These are phyloP conservation scores for Termitomyces eurrhizus DNA, from an alignment of 768 basidiomycete species.

Conservation along the genomic window DNA sequence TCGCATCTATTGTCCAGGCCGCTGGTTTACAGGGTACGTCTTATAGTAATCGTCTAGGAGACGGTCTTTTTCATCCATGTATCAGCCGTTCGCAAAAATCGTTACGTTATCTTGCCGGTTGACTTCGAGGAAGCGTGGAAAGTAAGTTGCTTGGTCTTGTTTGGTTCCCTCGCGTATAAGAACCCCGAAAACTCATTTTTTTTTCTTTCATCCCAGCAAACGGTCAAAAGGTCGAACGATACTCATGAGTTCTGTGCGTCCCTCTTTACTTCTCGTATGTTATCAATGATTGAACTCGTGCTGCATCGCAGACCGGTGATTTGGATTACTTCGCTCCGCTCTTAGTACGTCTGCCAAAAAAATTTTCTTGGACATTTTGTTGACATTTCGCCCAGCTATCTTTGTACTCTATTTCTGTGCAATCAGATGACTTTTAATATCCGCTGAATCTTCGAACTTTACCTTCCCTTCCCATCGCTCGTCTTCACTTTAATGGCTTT, in stretches of 20 bases:
- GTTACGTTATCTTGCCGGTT: slow-evolving; percentile 92
- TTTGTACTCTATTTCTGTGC: slow-evolving; percentile 16
- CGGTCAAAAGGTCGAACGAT: slow-evolving; percentile 93
- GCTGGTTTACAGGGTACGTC: slow-evolving; percentile 88
- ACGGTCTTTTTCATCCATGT: slow-evolving; percentile 4
- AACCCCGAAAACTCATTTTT: slow-evolving; percentile 22
- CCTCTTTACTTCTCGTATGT: background rate
- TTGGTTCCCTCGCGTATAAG: slow-evolving; percentile 29
- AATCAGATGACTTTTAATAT: slow-evolving; percentile 15
- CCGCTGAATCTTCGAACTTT: background rate
- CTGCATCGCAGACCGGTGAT: slow-evolving; percentile 34
- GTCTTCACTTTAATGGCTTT: slow-evolving; percentile 83
- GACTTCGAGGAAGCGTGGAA: slow-evolving; percentile 99
- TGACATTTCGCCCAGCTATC: slow-evolving; percentile 5
- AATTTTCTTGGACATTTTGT: background rate
- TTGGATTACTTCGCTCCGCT: slow-evolving; percentile 14
- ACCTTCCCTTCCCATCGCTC: slow-evolving; percentile 35
- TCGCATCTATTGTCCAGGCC: slow-evolving; percentile 92
- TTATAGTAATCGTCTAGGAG: background rate
- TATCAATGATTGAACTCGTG: background rate
- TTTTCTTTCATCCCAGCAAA: slow-evolving; percentile 63
- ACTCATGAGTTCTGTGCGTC: slow-evolving; percentile 93
- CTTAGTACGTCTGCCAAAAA: slow-evolving; percentile 17
- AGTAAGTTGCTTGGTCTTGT: slow-evolving; percentile 68
- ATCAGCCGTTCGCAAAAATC: slow-evolving; percentile 93